Evolutionary conservation across 2,329 filamentous ascomycete genomes (phyloP), one percentile per base, ranked within the genome.

Genomic region (Penicillium glabrum): DNA sequence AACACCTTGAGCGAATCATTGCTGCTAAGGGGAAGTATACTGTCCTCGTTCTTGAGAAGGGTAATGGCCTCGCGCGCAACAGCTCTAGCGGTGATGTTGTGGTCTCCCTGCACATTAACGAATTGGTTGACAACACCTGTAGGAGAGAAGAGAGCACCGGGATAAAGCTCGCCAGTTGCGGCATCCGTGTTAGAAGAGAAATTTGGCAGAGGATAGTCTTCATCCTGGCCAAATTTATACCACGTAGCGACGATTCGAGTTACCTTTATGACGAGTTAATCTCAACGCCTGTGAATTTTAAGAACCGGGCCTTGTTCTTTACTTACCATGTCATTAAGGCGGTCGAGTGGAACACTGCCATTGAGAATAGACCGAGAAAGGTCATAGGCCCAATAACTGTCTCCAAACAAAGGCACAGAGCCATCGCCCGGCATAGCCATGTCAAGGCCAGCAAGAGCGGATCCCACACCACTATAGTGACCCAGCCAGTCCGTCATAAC

Each of bases 401-500:
- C 69, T 5, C 83, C 84, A 9, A 82, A 63, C 8, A 86, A 72
- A 0, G 83, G 82, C 43, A 85, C 72, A 23, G 69, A 53, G 13
- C 65, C 81, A 59, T 87, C 85, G 5, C 86, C 86, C 0, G 87
- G 87, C 87, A 89, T 89, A 4, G 82, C 79, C 86, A 90, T 88
- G 61, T 90, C 87, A 2, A 89, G 75, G 0, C 87, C 87, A 21
- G 83, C 80, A 44, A 88, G 72, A 0, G 85, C 84, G 27, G 84
- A 85, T 1, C 78, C 79, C 0, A 88, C 80, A 1, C 84, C 84
- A 0, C 81, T 80, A 53, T 85, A 79, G 54, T 89, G 86, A 0
- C 84, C 84, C 26, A 83, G 72, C 87, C 88, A 91, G 69, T 91
- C 89, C 0, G 84, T 86, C 77, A 90, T 85, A 24, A 90, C 83